Evolutionary conservation across 352 stramenopile genomes (phyloP).

Genomic region (Aphanomyces invadans): DNA sequence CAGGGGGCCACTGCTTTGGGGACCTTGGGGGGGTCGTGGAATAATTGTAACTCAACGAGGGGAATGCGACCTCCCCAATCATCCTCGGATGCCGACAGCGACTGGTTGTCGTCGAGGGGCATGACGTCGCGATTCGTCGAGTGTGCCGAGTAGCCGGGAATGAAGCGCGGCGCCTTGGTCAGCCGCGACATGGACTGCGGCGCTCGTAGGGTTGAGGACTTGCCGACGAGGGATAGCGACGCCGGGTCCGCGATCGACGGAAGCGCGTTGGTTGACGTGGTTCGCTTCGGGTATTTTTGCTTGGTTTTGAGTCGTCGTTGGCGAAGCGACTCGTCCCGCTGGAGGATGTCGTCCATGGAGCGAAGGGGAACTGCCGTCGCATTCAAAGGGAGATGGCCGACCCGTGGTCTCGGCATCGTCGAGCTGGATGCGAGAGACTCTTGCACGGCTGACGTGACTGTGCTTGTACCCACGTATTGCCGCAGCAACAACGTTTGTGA

Average conservation of each 20-base stretch:
- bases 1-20: too few species aligned
- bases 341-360: not conserved
- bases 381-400: not conserved
- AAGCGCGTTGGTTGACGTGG: not conserved
- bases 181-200: not conserved
- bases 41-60: not conserved
- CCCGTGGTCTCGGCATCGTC: too few species aligned
- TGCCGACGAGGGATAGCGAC: not conserved
- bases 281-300: slow-evolving; percentile 6
- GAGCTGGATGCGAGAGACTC: too few species aligned
- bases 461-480: not conserved
- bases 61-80: not conserved
- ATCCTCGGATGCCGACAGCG: not conserved
- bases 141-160: not conserved
- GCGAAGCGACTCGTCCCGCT: not conserved
- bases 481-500: not conserved
- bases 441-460: too few species aligned
- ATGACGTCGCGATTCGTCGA: not conserved
- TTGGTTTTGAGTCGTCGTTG: not conserved
- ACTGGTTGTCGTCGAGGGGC: not conserved
- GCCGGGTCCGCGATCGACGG: not conserved
- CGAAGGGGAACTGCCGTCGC: not conserved
- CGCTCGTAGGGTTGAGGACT: not conserved
- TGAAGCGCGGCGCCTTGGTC: not conserved
- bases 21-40: not conserved